These are phyloP conservation scores for Leishmania lainsoni DNA, from an alignment of 208 protist species.

Conservation along the genomic window DNA sequence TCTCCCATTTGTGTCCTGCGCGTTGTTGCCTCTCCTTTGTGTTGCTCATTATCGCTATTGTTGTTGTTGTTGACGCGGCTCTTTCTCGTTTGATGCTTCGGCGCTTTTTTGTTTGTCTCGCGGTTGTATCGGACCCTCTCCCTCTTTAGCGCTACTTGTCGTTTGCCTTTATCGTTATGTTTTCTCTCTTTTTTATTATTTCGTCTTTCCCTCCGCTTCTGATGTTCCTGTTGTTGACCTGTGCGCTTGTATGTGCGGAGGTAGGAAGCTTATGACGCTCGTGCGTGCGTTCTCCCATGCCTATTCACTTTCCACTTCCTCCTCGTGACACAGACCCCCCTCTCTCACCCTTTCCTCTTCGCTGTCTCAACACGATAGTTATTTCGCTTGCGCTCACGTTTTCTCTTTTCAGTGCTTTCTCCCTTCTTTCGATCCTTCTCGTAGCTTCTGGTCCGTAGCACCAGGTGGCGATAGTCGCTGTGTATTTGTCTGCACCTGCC, in stretches of 20 bases:
- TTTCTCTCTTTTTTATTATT: constrained; percentile 3
- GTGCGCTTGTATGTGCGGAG: not conserved
- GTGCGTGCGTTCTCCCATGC: not conserved
- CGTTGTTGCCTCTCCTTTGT: not conserved
- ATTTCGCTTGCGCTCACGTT: not conserved
- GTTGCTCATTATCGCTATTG: not conserved
- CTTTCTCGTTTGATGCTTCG: too few relatives aligned
- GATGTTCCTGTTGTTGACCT: not conserved
- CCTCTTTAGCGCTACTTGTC: not conserved
- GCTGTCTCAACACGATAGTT: not conserved
- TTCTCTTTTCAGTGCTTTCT: not conserved
- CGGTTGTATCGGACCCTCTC: not conserved
- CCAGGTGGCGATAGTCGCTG: not conserved
- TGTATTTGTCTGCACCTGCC: not conserved
- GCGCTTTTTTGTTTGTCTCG: not conserved
- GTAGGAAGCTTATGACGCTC: not conserved
- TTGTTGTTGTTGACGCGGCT: not conserved
- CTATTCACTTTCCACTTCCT: not conserved
- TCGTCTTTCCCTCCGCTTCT: not conserved
- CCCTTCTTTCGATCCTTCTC: not conserved
- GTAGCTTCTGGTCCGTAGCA: not conserved
- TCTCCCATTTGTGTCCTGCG: not conserved
- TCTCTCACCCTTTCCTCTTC: not conserved
- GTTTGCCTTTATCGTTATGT: not conserved
- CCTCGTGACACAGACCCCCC: not conserved